phyloP scores from a whole-genome alignment of 768 basidiomycete species.

The Hirschioporus abietinus region DNA sequence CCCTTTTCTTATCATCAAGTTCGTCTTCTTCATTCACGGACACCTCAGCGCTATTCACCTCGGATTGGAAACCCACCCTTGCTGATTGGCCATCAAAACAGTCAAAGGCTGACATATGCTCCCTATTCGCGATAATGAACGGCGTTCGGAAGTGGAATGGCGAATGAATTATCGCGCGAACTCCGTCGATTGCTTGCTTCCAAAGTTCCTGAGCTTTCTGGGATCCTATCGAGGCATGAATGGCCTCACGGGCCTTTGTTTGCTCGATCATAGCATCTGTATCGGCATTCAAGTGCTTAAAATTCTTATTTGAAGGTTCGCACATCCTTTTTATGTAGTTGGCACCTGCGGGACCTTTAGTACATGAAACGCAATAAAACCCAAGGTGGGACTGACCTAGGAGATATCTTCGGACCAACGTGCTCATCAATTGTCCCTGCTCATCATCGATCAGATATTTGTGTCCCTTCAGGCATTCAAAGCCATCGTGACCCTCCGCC shows the following conservation, averaged over 20 bases:
- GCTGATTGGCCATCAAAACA: constrained; percentile 56
- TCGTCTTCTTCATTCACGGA: constrained; percentile 25
- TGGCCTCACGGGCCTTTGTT: constrained; percentile 36
- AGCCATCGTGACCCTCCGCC: constrained; percentile 83
- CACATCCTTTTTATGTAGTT: constrained; percentile 67
- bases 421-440: constrained; percentile 70
- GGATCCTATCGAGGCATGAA: constrained; percentile 18
- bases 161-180: constrained; percentile 41
- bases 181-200: constrained; percentile 40
- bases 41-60: constrained; percentile 9
- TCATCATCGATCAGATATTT: constrained; percentile 79
- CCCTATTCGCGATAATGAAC: constrained; percentile 52
- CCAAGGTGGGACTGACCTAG: constrained; percentile 47
- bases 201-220: constrained; percentile 35
- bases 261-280: constrained; percentile 43
- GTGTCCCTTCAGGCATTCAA: constrained; percentile 55
- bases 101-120: constrained; percentile 79
- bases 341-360: constrained; percentile 42
- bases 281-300: constrained; percentile 33
- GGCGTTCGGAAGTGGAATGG: constrained; percentile 51
- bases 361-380: constrained; percentile 2
- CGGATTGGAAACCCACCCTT: constrained; percentile 28
- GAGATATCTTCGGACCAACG: constrained; percentile 77
- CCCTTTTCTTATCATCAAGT: constrained; percentile 12
- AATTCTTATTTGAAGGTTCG: constrained; percentile 27